These are phyloP conservation scores for Candida ulmi DNA, from an alignment of 805 yeast species.

Conservation along the genomic window DNA sequence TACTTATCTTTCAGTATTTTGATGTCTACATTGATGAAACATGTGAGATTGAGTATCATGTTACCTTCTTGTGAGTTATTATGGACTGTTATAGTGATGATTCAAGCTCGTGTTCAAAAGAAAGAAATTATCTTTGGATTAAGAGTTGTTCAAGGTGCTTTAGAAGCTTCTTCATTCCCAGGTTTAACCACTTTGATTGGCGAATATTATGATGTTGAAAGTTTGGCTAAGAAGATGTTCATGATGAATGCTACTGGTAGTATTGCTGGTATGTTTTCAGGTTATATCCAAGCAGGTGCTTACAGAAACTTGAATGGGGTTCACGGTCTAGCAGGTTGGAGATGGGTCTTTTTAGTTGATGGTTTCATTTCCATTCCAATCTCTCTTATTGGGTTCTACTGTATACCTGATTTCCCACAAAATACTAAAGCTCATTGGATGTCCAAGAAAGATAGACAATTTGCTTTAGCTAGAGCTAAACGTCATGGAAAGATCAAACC, in stretches of 20 bases:
- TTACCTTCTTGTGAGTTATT: conserved; percentile 7
- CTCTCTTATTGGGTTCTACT: conserved; percentile 38
- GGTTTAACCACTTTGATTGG: conserved; percentile 6
- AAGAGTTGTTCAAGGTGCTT: conserved; percentile 9
- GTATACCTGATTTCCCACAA: conserved; percentile 30
- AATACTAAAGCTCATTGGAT: conserved; percentile 7
- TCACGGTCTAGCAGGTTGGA: conserved; percentile 38
- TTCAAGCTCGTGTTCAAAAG: conserved; percentile 3
- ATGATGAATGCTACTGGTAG: conserved; percentile 8
- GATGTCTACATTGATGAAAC: conserved; percentile 3
- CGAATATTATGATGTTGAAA: conserved; percentile 7
- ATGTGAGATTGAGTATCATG: conserved; percentile 4
- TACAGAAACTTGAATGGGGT: conserved; percentile 31
- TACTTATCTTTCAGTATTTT: conserved; percentile 4
- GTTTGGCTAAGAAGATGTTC: conserved; percentile 8
- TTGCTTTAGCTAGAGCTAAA: conserved; percentile 28
- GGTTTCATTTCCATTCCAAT: conserved; percentile 42
- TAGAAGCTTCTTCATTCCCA: conserved; percentile 10
- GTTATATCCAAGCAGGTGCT: conserved; percentile 41
- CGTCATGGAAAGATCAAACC: conserved; percentile 39
- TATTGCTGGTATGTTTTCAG: conserved; percentile 17
- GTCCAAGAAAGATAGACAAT: conserved; percentile 7
- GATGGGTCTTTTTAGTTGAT: conserved; percentile 47
- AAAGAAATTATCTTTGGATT: conserved; percentile 4
- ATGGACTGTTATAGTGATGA: conserved; percentile 10